Conservation (phyloP, 2,329 filamentous ascomycete species). For the Scytalidium lignicola region DNA sequence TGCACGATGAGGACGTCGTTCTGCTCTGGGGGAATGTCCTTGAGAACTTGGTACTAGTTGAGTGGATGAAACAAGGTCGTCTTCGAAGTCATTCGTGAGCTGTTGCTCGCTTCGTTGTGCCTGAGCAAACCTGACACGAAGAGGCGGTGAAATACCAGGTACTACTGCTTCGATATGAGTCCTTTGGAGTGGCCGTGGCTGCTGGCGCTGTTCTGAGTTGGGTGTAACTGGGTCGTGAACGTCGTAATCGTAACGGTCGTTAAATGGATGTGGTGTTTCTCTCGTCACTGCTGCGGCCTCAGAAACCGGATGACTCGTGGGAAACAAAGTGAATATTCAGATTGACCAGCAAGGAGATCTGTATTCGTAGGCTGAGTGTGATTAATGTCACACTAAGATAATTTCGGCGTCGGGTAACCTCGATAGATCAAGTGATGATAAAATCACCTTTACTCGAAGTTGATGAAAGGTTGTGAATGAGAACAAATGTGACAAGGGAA, state of each 20-base stretch:
- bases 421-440: not conserved
- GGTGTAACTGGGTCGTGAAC: constrained; percentile 27
- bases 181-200: constrained; percentile 16
- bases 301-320: constrained; percentile 10
- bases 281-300: constrained; percentile 27
- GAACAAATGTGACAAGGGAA: not conserved
- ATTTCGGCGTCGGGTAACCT: not conserved
- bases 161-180: constrained; percentile 29
- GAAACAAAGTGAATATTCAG: constrained; percentile 22
- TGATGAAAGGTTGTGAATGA: not conserved
- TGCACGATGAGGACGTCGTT: constrained; percentile 39
- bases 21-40: constrained; percentile 15
- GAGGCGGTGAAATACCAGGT: constrained; percentile 25
- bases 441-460: not conserved
- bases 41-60: constrained; percentile 16
- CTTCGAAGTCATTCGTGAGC: constrained; percentile 23
- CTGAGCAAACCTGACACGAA: constrained; percentile 18
- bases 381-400: not conserved
- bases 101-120: constrained; percentile 8
- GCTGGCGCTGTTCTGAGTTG: constrained; percentile 24
- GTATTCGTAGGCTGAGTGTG: constrained; percentile 1
- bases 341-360: not conserved
- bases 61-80: constrained; percentile 21
- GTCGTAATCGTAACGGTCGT: constrained; percentile 33
- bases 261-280: constrained; percentile 18